Percentiles rank a stretch among this genome's conserved stretches.
Conservation (phyloP, 805 yeast species). For the Schwanniomyces pseudopolymorphus region DNA sequence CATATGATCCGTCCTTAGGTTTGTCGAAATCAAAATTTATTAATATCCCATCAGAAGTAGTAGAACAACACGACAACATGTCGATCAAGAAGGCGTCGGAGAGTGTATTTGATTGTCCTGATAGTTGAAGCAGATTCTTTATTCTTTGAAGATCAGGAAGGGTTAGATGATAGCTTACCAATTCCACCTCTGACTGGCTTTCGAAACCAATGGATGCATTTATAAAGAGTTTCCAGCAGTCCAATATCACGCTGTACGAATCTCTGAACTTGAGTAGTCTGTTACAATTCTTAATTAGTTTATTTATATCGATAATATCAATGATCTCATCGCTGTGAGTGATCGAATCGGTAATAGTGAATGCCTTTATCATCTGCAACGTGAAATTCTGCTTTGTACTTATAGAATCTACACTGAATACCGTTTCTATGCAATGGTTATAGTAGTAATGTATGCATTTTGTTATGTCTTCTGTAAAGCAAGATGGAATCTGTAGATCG, state of each 20-base stretch:
- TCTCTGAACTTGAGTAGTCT: slow-evolving; percentile 34
- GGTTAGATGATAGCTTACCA: slow-evolving; percentile 18
- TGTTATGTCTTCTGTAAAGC: slow-evolving; percentile 32
- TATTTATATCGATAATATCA: slow-evolving; percentile 43
- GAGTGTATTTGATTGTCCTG: slow-evolving; percentile 13
- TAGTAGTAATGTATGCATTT: slow-evolving; percentile 35
- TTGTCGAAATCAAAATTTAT: slow-evolving; percentile 28
- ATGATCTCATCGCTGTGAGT: slow-evolving; percentile 20
- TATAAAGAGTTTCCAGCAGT: slow-evolving; percentile 36
- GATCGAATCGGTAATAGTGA: slow-evolving; percentile 24
- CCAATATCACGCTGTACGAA: slow-evolving; percentile 22
- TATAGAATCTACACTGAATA: slow-evolving; percentile 8
- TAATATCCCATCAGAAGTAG: slow-evolving; percentile 25
- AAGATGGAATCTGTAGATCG: slow-evolving; percentile 25
- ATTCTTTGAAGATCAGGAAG: slow-evolving; percentile 29
- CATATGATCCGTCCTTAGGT: slow-evolving; percentile 23
- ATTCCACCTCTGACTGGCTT: background rate
- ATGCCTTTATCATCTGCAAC: slow-evolving; percentile 23
- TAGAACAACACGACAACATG: slow-evolving; percentile 38
- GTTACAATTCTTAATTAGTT: slow-evolving; percentile 25
- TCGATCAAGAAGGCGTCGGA: slow-evolving; percentile 38
- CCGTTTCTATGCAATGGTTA: slow-evolving; percentile 15
- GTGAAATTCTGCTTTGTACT: slow-evolving; percentile 24
- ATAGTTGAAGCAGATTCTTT: slow-evolving; percentile 29
- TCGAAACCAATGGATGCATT: slow-evolving; percentile 12